Conservation (phyloP, 2,329 filamentous ascomycete genomes). For the Penicillium sp. region DNA sequence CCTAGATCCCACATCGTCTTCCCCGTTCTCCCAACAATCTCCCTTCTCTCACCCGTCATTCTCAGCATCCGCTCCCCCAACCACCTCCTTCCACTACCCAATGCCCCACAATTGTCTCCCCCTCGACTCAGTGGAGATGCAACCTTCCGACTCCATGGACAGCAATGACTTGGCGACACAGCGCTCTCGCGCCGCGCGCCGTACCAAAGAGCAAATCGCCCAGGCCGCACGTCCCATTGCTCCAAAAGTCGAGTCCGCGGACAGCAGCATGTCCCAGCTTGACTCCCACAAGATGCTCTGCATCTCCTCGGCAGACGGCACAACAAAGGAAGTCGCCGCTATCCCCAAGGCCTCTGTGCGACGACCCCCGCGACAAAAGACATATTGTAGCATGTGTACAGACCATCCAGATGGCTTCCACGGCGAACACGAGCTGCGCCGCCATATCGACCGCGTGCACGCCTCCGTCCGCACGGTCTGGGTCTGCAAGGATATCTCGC, state of each 20-base stretch:
- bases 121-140: slow-evolving; percentile 50
- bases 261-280: slow-evolving; percentile 27
- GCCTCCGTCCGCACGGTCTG: slow-evolving; percentile 56
- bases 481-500: slow-evolving; percentile 60
- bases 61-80: slow-evolving; percentile 38
- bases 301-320: slow-evolving; percentile 52
- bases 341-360: slow-evolving; percentile 56
- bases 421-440: slow-evolving; percentile 76
- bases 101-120: slow-evolving; percentile 31
- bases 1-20: slow-evolving; percentile 30
- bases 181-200: slow-evolving; percentile 45
- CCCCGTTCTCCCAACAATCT: slow-evolving; percentile 29
- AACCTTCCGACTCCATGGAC: slow-evolving; percentile 48
- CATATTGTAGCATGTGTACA: slow-evolving; percentile 67
- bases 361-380: slow-evolving; percentile 68
- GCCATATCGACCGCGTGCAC: slow-evolving; percentile 69
- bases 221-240: slow-evolving; percentile 51
- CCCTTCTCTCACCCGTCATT: slow-evolving; percentile 23
- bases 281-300: slow-evolving; percentile 50
- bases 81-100: slow-evolving; percentile 29
- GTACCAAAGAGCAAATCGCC: slow-evolving; percentile 49
- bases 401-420: slow-evolving; percentile 76
- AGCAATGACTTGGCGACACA: slow-evolving; percentile 45
- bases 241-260: slow-evolving; percentile 43
- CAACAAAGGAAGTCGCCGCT: slow-evolving; percentile 53